Evolutionary conservation across 495 filamentous ascomycete genomes (phyloP).

Genomic region (Clohesyomyces aquaticus): DNA sequence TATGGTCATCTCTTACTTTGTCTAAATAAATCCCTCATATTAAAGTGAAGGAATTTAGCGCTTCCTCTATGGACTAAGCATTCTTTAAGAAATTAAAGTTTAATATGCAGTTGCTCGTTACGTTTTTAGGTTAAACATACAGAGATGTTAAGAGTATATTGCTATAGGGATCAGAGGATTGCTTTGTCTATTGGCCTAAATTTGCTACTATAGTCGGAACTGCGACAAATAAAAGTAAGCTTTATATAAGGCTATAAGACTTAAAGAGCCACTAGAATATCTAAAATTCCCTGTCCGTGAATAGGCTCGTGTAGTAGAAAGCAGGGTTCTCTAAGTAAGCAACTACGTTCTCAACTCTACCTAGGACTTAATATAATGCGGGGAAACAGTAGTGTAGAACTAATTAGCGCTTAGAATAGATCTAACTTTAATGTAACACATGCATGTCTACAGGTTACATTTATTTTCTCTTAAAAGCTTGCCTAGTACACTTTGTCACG

Average conservation of each 20-base stretch:
- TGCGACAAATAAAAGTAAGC: not conserved
- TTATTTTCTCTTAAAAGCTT: not conserved
- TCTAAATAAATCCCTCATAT: not conserved
- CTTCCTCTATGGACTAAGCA: constrained; percentile 2
- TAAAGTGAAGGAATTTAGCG: not conserved
- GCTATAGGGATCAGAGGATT: not conserved
- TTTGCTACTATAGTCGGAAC: not conserved
- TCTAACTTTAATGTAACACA: constrained; percentile 1
- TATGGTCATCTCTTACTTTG: no score
- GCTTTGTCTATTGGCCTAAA: not conserved
- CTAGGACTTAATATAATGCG: constrained; percentile 1
- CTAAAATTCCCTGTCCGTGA: not conserved
- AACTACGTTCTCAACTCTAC: not conserved
- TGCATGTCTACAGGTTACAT: constrained; percentile 10
- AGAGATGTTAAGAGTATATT: constrained; percentile 2
- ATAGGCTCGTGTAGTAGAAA: not conserved
- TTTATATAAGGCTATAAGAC: not conserved
- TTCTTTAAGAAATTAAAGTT: constrained; percentile 6
- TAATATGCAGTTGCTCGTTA: not conserved
- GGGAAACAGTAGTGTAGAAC: constrained; percentile 1
- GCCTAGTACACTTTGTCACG: not conserved
- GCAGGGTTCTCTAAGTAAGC: constrained; percentile 3
- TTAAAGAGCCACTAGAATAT: constrained; percentile 2
- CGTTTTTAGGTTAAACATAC: constrained; percentile 2
- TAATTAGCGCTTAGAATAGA: not conserved